Conservation (phyloP, 2,329 filamentous ascomycete genomes). For the Penicillium sp. region DNA sequence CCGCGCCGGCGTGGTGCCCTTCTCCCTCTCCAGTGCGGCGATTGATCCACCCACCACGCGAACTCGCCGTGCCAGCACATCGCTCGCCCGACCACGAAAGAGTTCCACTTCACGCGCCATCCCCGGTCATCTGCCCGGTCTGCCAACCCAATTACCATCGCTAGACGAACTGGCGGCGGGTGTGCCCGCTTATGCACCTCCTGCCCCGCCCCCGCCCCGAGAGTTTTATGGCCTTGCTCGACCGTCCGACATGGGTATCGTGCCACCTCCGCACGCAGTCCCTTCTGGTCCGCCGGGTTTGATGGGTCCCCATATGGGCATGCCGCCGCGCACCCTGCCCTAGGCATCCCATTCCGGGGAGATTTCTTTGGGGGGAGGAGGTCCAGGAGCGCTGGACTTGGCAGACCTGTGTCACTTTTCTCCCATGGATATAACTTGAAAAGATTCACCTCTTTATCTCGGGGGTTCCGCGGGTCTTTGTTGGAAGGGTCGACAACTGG, state of each 20-base stretch:
- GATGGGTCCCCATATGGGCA: constrained; percentile 27
- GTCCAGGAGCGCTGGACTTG: constrained; percentile 16
- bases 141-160: constrained; percentile 36
- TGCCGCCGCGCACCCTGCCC: constrained; percentile 34
- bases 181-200: constrained; percentile 40
- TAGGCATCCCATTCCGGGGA: constrained; percentile 14
- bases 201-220: constrained; percentile 29
- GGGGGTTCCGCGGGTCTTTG: not conserved
- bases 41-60: constrained; percentile 42
- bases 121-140: constrained; percentile 18
- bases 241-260: constrained; percentile 26
- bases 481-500: not conserved
- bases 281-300: constrained; percentile 23
- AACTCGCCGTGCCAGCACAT: constrained; percentile 34
- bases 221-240: constrained; percentile 32
- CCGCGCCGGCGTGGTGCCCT: constrained; percentile 82
- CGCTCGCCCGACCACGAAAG: constrained; percentile 36
- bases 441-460: not conserved
- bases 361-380: constrained; percentile 15
- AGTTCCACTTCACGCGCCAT: constrained; percentile 36
- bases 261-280: too few relatives aligned
- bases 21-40: constrained; percentile 60
- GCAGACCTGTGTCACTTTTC: not conserved
- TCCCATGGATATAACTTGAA: not conserved
- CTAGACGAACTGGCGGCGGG: constrained; percentile 44